Conservation (phyloP, 2,329 filamentous ascomycete genomes). For the Bimuria novae-zelandiae region DNA sequence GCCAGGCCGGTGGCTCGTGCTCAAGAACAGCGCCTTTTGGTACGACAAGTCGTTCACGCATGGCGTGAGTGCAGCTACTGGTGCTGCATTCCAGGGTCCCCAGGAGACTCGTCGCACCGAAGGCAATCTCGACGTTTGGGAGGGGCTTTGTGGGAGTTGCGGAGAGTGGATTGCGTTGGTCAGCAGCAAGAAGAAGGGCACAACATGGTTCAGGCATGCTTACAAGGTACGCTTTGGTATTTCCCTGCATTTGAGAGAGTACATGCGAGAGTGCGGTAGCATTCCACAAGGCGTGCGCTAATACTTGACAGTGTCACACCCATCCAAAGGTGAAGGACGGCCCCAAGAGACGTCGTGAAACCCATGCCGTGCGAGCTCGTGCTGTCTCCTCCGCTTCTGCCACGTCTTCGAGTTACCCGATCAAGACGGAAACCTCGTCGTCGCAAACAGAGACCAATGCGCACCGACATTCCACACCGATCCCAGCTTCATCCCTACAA, state of each 20-base stretch:
- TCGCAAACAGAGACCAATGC: slow-evolving; percentile 22
- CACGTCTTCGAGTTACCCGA: slow-evolving; percentile 40
- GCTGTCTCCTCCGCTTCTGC: slow-evolving; percentile 42
- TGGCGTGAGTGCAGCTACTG: slow-evolving; percentile 81
- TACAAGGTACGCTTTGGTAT: slow-evolving; percentile 69
- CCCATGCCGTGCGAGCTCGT: slow-evolving; percentile 42
- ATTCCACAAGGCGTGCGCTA: slow-evolving; percentile 26
- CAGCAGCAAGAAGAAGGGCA: slow-evolving; percentile 90
- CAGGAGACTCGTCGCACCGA: slow-evolving; percentile 76
- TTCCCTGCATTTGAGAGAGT: slow-evolving; percentile 7
- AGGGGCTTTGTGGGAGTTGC: slow-evolving; percentile 77
- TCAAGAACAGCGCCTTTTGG: slow-evolving; percentile 92
- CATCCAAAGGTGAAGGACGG: slow-evolving; percentile 51
- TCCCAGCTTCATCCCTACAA: slow-evolving; percentile 30
- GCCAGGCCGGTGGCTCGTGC: slow-evolving; percentile 79
- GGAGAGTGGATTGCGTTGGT: slow-evolving; percentile 81
- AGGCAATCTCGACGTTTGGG: slow-evolving; percentile 80
- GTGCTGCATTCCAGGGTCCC: slow-evolving; percentile 76
- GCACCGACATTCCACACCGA: slow-evolving; percentile 39
- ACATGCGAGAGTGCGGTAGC: not conserved
- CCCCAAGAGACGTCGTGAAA: slow-evolving; percentile 49
- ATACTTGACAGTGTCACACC: slow-evolving; percentile 45
- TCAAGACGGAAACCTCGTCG: slow-evolving; percentile 30
- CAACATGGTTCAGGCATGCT: slow-evolving; percentile 86
- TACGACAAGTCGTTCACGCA: slow-evolving; percentile 92